Evolutionary conservation across 441 rosid genomes (phyloP), one percentile per base, ranked within the genome.

Genomic region (Biscutella auriculata): DNA sequence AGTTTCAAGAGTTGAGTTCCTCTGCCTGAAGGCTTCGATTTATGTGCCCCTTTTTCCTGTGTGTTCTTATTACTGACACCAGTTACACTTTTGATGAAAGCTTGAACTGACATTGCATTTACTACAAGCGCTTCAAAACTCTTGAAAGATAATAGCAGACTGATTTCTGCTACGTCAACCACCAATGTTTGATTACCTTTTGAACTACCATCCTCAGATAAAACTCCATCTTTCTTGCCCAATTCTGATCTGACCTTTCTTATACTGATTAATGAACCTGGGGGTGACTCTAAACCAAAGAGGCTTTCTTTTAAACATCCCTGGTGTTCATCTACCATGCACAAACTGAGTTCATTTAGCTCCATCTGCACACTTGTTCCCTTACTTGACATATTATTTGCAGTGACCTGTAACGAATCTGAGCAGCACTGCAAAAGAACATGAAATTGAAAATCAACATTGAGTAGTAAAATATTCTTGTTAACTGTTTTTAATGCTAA

Each of bases 361-460:
- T 90, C 97, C 88, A 80, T 76, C 63, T 94, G 85, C 43, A 84
- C 85, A 19, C 80, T 60, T 58, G 88, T 77, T 71, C 92, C 95
- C 55, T 42, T 71, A 60, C 66, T 77, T 68, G 97, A 90, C 70
- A 82, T 65, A 73, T 90, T 81, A 75, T 84, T 88, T 66, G 95
- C 95, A 64, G 77, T 82, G 43, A 84, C 65, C 53, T 88, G 85
- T 45, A 87, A 88, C 41, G 97, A 90, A 75, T 94, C 95, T 47
- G 88, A 83, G 72, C 82, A 81, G 13, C 79, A 87, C 99, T 94
- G 63, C 72, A 62, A 28, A 35, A 34, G n/a, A 40, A 37, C 28
- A 37, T 36, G 8, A 14, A 43, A 25, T 6, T 29, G n/a, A 27
- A 29, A 52, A 15, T 45, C 44, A 36, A 10, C 16, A 15, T 43